Percentiles rank a stretch among this genome's conserved stretches.
These are phyloP conservation scores for Diplodia seriata DNA, from an alignment of 2,329 filamentous ascomycete genomes.

Conservation along the genomic window DNA sequence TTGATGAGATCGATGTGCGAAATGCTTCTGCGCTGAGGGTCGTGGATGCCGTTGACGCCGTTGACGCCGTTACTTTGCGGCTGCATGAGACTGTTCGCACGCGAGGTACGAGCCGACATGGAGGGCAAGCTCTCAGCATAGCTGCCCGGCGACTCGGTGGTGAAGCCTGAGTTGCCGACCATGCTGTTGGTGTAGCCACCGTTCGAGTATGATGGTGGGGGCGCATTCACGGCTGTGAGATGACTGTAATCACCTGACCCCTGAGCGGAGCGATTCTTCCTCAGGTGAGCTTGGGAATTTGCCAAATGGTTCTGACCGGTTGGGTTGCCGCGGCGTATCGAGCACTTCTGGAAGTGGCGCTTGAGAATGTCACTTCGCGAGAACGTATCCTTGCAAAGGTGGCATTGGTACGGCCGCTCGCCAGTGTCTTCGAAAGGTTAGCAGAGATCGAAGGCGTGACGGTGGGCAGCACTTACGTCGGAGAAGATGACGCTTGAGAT, in stretches of 20 bases:
- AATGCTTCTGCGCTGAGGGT: slow-evolving; percentile 40
- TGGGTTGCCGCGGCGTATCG: slow-evolving; percentile 92
- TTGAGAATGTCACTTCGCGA: slow-evolving; percentile 98
- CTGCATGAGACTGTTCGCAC: slow-evolving; percentile 58
- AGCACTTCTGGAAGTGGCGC: slow-evolving; percentile 99
- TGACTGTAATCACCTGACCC: slow-evolving; percentile 45
- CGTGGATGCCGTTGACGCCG: slow-evolving; percentile 44
- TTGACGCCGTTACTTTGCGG: slow-evolving; percentile 38
- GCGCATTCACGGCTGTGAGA: slow-evolving; percentile 33
- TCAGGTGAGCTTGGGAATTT: slow-evolving; percentile 87
- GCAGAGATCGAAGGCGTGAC: neutral
- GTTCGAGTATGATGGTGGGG: slow-evolving; percentile 19
- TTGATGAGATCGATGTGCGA: slow-evolving; percentile 32
- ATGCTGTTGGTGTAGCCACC: slow-evolving; percentile 31
- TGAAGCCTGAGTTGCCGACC: slow-evolving; percentile 45
- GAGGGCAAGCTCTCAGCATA: slow-evolving; percentile 49
- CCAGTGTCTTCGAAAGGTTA: slow-evolving; percentile 76
- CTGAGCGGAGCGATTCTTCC: slow-evolving; percentile 62
- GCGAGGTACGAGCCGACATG: slow-evolving; percentile 56
- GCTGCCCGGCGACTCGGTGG: slow-evolving; percentile 39
- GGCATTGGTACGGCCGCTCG: slow-evolving; percentile 97
- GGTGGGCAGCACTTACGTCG: slow-evolving; percentile 76
- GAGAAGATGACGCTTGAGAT: slow-evolving; percentile 93
- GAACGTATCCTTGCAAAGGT: slow-evolving; percentile 96
- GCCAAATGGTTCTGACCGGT: slow-evolving; percentile 94